A percentile compares a stretch with the other conserved stretches of the same genome.
phyloP scores from a whole-genome alignment of 371 early-diverging fungal species.

The Lichtheimia hyalospora region DNA sequence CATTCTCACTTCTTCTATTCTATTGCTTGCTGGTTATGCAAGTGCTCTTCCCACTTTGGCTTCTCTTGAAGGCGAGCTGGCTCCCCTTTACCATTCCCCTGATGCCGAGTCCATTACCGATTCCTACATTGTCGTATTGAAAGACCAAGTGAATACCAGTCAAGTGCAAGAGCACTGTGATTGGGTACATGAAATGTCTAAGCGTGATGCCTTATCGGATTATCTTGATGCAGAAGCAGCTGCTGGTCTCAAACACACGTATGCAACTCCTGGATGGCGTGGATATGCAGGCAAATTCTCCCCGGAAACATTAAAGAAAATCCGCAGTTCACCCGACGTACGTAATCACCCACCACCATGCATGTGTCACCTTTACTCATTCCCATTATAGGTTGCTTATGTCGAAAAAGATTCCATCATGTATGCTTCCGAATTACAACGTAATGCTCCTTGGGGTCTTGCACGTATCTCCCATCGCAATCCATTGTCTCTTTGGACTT shows the following conservation, averaged over 20 bases:
- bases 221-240: slow-evolving; percentile 26
- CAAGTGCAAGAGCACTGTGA: slow-evolving; percentile 29
- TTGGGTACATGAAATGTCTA: slow-evolving; percentile 26
- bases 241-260: slow-evolving; percentile 71
- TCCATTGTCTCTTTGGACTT: slow-evolving; percentile 62
- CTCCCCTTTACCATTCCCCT: slow-evolving; percentile 64
- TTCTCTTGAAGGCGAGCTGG: slow-evolving; percentile 25
- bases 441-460: slow-evolving; percentile 89
- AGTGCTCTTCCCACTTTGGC: slow-evolving; percentile 15
- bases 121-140: slow-evolving; percentile 86
- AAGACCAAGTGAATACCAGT: slow-evolving; percentile 48
- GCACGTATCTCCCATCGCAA: slow-evolving; percentile 83
- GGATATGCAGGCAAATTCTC: slow-evolving; percentile 85
- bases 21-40: slow-evolving; percentile 13
- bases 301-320: slow-evolving; percentile 62
- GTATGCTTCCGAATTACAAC: slow-evolving; percentile 69
- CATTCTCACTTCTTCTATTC: slow-evolving; percentile 19
- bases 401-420: slow-evolving; percentile 88
- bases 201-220: slow-evolving; percentile 4
- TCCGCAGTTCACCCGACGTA: slow-evolving; percentile 60
- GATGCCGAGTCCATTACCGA: slow-evolving; percentile 70
- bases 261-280: slow-evolving; percentile 66
- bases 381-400: slow-evolving; percentile 73
- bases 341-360: slow-evolving; percentile 4
- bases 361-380: not conserved